Percentiles rank a stretch among this genome's conserved stretches.
These are phyloP conservation scores for Lipomyces sp. DNA, from an alignment of 805 yeast genomes.

Conservation along the genomic window DNA sequence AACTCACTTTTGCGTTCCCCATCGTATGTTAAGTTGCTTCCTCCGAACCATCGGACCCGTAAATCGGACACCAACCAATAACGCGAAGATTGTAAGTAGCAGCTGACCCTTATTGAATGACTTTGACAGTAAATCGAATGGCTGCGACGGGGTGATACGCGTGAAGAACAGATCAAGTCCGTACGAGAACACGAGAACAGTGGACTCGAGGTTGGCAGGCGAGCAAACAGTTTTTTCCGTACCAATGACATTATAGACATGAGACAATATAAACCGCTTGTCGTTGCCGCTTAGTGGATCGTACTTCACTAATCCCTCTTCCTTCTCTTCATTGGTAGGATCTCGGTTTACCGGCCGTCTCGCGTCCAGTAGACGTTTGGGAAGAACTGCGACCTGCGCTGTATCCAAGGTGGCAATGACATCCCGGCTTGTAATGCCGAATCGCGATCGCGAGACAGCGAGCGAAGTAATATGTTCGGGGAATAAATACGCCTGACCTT, in stretches of 20 bases:
- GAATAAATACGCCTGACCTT: conserved; percentile 61
- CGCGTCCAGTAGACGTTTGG: conserved; percentile 69
- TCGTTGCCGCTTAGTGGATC: conserved; percentile 62
- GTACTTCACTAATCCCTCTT: conserved; percentile 69
- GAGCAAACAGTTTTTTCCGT: conserved; percentile 41
- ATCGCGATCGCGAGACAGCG: conserved; percentile 60
- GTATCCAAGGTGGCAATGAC: conserved; percentile 61
- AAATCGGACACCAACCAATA: conserved; percentile 55
- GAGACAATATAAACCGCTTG: conserved; percentile 57
- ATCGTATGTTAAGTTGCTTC: conserved; percentile 58
- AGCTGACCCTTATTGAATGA: conserved; percentile 72
- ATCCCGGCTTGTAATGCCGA: conserved; percentile 71
- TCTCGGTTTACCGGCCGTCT: conserved; percentile 66
- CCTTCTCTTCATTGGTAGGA: conserved; percentile 57
- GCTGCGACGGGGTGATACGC: conserved; percentile 75
- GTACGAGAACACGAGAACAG: conserved; percentile 66
- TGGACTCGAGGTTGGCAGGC: conserved; percentile 79
- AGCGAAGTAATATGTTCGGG: conserved; percentile 64
- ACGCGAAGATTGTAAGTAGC: conserved; percentile 59
- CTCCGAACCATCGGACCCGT: conserved; percentile 62
- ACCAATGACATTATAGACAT: conserved; percentile 52
- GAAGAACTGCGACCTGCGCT: conserved; percentile 67
- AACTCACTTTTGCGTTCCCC: conserved; percentile 48
- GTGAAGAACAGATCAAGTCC: conserved; percentile 81
- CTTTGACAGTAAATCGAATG: conserved; percentile 74